phyloP scores from a whole-genome alignment of 208 protist genomes.

The Acanthamoeba triangularis region DNA sequence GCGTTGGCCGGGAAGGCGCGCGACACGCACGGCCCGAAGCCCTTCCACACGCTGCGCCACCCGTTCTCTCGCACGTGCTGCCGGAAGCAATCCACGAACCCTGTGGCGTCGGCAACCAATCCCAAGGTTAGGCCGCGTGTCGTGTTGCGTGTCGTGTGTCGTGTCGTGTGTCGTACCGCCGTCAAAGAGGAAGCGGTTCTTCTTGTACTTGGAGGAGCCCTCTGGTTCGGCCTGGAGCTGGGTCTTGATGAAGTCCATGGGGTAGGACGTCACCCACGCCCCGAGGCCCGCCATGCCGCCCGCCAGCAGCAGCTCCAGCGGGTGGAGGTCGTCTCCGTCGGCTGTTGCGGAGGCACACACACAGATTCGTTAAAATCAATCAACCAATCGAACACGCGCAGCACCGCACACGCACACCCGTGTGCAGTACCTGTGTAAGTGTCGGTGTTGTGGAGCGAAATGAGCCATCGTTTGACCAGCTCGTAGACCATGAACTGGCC shows the following conservation, averaged over 20 bases:
- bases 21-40: conserved; percentile 68
- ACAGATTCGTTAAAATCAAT: no score
- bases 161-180: neutral
- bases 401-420: neutral
- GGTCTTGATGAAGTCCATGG: conserved; percentile 72
- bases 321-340: conserved; percentile 57
- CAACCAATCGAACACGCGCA: no score
- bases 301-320: conserved; percentile 66
- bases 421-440: neutral
- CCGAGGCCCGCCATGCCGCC: conserved; percentile 67
- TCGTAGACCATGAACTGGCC: conserved; percentile 74
- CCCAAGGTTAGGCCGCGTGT: no score
- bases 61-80: conserved; percentile 43
- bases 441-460: conserved; percentile 32
- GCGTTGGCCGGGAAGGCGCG: conserved; percentile 74
- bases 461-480: conserved; percentile 51
- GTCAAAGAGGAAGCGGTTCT: conserved; percentile 7
- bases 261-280: conserved; percentile 61
- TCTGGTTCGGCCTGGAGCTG: conserved; percentile 69
- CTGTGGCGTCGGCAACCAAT: neutral
- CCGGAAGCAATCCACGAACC: conserved; percentile 47
- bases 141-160: neutral
- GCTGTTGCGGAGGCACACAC: neutral
- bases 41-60: conserved; percentile 49
- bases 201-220: conserved; percentile 39